A percentile compares a stretch with the other conserved stretches of the same genome.
Evolutionary conservation across 176 grass and related monocot species (phyloP).

Genomic region (Musa schizocarpa): DNA sequence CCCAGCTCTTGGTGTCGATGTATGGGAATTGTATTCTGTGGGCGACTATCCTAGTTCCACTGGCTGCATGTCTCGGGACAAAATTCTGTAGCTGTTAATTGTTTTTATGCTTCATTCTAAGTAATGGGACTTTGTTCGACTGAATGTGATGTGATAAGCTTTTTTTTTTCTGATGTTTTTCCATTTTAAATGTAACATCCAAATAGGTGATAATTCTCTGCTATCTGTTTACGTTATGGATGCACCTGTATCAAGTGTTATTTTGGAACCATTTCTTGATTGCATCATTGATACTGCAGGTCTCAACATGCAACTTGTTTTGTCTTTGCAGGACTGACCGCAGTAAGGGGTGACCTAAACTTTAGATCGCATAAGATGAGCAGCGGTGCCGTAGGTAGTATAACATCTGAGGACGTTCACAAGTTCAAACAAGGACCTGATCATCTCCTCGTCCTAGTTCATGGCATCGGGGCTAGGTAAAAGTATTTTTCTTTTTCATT

Average conservation of each 20-base stretch:
- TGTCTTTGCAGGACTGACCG: conserved; percentile 3
- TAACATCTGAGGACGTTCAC: conserved; percentile 18
- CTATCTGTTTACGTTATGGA: too few relatives aligned
- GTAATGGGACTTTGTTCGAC: neutral
- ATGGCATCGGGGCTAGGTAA: conserved; percentile 85
- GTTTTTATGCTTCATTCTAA: too few relatives aligned
- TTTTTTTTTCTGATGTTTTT: neutral
- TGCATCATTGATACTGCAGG: neutral
- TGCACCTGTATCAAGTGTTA: neutral
- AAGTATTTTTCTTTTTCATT: neutral
- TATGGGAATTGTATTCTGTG: too few relatives aligned
- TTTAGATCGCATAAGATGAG: conserved; percentile 15
- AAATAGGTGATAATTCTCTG: too few relatives aligned
- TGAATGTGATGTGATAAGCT: neutral
- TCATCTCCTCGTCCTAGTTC: conserved; percentile 83
- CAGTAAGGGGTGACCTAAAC: conserved; percentile 7
- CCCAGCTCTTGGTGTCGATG: too few relatives aligned
- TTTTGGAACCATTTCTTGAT: conserved; percentile 3
- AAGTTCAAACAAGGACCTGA: conserved; percentile 45
- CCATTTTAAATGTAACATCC: too few relatives aligned
- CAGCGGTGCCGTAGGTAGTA: neutral
- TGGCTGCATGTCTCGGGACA: too few relatives aligned
- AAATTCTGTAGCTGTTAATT: too few relatives aligned
- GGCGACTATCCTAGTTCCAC: neutral
- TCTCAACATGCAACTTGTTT: conserved; percentile 5